Conservation (phyloP, 108 stramenopile species). For the Aurantiochytrium sp. region DNA sequence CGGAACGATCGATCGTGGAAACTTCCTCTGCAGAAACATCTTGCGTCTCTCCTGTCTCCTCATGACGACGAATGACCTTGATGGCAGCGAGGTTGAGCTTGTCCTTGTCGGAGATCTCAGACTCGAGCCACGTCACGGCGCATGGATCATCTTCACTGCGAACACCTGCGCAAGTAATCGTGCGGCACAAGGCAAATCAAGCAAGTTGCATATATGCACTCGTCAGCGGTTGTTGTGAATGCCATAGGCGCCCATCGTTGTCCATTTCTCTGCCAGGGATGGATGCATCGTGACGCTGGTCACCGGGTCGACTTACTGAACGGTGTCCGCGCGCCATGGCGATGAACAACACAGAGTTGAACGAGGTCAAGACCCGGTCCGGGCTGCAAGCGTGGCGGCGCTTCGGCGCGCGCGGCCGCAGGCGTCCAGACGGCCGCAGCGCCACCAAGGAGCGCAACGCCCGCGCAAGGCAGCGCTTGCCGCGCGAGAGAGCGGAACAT, state of each 20-base stretch:
- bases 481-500: too few species aligned
- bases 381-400: not conserved
- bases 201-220: too few species aligned
- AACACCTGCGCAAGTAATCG: too few species aligned
- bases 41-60: not conserved
- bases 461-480: too few species aligned
- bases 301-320: not conserved
- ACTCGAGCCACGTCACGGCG: not conserved
- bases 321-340: not conserved
- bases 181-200: too few species aligned
- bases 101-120: not conserved
- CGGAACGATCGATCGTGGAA: not conserved
- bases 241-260: too few species aligned
- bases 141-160: not conserved
- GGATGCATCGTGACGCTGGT: too few species aligned
- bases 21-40: not conserved
- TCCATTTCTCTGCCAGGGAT: too few species aligned
- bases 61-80: not conserved
- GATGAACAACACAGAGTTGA: not conserved
- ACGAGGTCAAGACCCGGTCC: not conserved
- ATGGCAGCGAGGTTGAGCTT: not conserved
- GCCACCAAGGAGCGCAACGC: not conserved
- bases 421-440: not conserved
- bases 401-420: not conserved
- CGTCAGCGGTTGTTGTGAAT: too few species aligned